Conservation (phyloP, 352 stramenopile genomes). For the Globisporangium takayamanum region DNA sequence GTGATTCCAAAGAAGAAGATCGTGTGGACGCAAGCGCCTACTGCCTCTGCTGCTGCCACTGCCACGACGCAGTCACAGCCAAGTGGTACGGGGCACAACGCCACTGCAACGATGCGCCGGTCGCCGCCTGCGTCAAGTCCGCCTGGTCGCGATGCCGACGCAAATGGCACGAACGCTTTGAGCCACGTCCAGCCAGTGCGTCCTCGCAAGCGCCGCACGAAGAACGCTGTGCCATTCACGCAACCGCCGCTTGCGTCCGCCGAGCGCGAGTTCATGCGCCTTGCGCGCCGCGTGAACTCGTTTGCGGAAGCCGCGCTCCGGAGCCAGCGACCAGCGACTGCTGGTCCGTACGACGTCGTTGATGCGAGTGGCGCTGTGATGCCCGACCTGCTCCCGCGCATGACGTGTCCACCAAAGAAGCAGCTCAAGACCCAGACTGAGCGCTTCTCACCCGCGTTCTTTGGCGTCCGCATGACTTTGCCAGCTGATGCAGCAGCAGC, state of each 20-base stretch:
- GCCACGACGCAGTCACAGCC: not conserved
- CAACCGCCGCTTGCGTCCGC: constrained; percentile 16
- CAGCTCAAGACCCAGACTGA: constrained; percentile 16
- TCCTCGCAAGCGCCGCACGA: constrained; percentile 18
- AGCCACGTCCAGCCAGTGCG: not conserved
- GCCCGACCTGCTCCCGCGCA: constrained; percentile 12
- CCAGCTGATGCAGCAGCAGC: not conserved
- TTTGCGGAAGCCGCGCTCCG: constrained; percentile 24
- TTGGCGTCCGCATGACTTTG: constrained; percentile 17
- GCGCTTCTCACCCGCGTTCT: constrained; percentile 17
- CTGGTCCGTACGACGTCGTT: constrained; percentile 14
- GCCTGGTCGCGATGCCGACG: not conserved
- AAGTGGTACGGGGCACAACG: not conserved
- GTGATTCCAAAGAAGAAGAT: constrained; percentile 39
- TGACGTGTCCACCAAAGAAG: constrained; percentile 18
- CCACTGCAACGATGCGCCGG: constrained; percentile 3
- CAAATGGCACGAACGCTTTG: not conserved
- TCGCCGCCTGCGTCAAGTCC: constrained; percentile 11
- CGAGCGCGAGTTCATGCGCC: constrained; percentile 43
- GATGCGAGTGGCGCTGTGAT: constrained; percentile 7
- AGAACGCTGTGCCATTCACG: constrained; percentile 40
- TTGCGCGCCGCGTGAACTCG: constrained; percentile 53
- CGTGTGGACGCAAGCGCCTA: not conserved
- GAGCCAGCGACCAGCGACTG: not conserved
- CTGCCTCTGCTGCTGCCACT: not conserved